These are phyloP conservation scores for Paxillus rubicundulus DNA, from an alignment of 768 basidiomycete species.

Conservation along the genomic window DNA sequence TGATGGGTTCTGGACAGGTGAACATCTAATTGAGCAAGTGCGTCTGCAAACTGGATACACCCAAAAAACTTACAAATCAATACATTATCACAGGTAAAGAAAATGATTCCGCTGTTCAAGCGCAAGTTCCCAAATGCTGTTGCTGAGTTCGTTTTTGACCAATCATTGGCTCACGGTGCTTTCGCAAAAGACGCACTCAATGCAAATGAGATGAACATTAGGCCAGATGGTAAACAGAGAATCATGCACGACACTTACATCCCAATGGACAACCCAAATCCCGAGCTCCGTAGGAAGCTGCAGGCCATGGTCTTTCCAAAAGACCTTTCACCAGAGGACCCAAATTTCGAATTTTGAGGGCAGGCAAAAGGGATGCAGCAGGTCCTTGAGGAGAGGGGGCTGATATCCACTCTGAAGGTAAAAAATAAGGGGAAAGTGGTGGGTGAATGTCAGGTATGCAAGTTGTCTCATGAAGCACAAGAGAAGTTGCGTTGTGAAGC, in stretches of 20 bases:
- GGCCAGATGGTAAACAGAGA: constrained; percentile 13
- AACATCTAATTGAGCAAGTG: constrained; percentile 13
- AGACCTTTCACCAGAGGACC: no score
- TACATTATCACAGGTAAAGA: constrained; percentile 11
- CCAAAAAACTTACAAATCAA: no score
- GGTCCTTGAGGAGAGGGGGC: not conserved
- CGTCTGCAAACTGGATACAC: no score
- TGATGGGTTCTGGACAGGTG: constrained; percentile 24
- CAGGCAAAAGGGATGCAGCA: constrained; percentile 5
- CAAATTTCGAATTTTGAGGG: not conserved
- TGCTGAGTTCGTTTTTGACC: constrained; percentile 26
- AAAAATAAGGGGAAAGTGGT: constrained; percentile 1
- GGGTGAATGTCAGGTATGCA: not conserved
- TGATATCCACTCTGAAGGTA: not conserved
- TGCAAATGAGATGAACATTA: constrained; percentile 26
- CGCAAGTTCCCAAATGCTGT: constrained; percentile 16
- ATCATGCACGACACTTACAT: no score
- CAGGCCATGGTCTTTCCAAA: no score
- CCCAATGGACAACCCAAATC: no score
- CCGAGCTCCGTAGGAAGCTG: no score
- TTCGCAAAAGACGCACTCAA: constrained; percentile 25
- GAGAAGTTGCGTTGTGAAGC: no score
- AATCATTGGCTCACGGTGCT: constrained; percentile 25
- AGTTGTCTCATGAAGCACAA: no score
- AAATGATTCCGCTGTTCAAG: constrained; percentile 19